Base-by-base conservation (phyloP, 306 rosid species). In the Prunus salicina region DNA sequence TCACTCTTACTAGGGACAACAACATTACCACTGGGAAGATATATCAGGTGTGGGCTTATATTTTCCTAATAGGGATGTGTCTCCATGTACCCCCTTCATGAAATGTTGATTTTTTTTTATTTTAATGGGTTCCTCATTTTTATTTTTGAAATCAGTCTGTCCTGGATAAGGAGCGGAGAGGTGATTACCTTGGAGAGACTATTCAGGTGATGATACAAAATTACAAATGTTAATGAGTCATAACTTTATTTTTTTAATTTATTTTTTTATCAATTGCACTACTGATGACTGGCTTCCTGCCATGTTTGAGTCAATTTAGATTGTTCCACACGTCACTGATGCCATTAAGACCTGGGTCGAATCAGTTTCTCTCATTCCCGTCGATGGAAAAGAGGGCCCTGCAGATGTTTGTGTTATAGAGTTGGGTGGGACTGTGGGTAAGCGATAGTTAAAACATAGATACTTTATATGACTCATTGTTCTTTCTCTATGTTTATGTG, bases 351-450 rank as follows among this genome's bases (percentile, higher is more conserved):
- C n/a, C n/a, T n/a, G n/a, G n/a, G n/a, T n/a, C n/a, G n/a, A n/a
- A n/a, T n/a, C n/a, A n/a, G n/a, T n/a, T n/a, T n/a, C n/a, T n/a
- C n/a, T n/a, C n/a, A n/a, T n/a, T n/a, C n/a, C n/a, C n/a, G n/a
- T n/a, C n/a, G n/a, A n/a, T n/a, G n/a, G n/a, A n/a, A n/a, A n/a
- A n/a, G n/a, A n/a, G n/a, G n/a, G n/a, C n/a, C n/a, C n/a, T n/a
- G n/a, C n/a, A n/a, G n/a, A n/a, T n/a, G n/a, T n/a, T n/a, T n/a
- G 99, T 73, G 99, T 96, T 78, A 96, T 96, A 79, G 99, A 96
- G 85, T 83, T 96, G 78, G 99, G 99, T 69, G 98, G 98, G 77
- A 96, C 99, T 60, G 93, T 96, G 34, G 99, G 99, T 96, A 88
- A 74, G 87, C 43, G 32, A 60, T 79, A 71, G 45, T 22, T 34